Evolutionary conservation across 1,284 basidiomycete genomes (phyloP), one percentile per base, ranked within the genome.

Genomic region (Irpex rosettiformis): DNA sequence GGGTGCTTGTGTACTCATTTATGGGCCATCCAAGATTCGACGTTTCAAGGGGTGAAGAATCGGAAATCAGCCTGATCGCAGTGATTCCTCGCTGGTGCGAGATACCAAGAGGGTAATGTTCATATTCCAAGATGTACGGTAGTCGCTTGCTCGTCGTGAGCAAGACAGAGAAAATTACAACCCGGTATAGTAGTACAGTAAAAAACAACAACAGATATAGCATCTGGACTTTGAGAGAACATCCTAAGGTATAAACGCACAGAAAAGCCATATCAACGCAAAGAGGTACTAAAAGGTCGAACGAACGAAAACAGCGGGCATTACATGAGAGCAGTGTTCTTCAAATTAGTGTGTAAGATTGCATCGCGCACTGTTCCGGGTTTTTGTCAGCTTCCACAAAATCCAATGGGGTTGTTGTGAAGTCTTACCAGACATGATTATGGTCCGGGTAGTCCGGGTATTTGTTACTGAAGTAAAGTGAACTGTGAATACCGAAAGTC

Each of bases 381-480:
- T 18, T 5, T n/a, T 13, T 21, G 29, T 27, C 28, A 18, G 37
- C 3, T 52, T 37, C 33, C 11, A 16, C 29, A 30, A 40, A n/a
- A 43, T 29, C 10, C 52, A 16, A 40, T 8, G 42, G 29, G 52
- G 33, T 30, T 24, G 21, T 51, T 29, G 25, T 25, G 47, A 42
- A 60, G 21, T 57, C 73, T 48, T 56, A 79, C 78, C 78, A 60
- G 73, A 74, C 52, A 68, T 63, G 57, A 80, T 78, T 55, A 80
- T 77, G n/a, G 69, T 70, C 40, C 71, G 68, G 43, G 77, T 79
- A 52, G 66, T 66, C 29, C 67, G 68, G 28, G 74, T 77, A 64
- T 92, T 88, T 13, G 85, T 91, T 52, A 93, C 89, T 56, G 87
- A 80, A n/a, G 90, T 93, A 62, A 88, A 77, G 70, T 91, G 89